Evolutionary conservation across 2,329 filamentous ascomycete genomes (phyloP).

Genomic region (Ascochyta viciae-villosae): DNA sequence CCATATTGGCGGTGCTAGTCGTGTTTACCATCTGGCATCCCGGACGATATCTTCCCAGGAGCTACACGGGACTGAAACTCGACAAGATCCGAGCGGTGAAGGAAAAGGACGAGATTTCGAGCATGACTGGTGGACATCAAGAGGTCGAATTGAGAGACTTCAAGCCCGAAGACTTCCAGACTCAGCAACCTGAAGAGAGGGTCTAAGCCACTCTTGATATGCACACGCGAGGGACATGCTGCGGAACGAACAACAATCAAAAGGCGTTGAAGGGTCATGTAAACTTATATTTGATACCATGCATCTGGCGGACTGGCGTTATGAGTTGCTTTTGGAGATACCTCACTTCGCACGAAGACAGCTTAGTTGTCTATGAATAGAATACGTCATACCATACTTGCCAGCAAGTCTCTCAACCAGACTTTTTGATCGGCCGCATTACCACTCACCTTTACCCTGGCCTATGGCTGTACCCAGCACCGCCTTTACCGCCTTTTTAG

Average conservation of each 20-base stretch:
- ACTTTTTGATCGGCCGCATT: no score
- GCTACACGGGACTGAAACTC: constrained; percentile 38
- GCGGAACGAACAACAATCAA: not conserved
- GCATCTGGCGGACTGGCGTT: constrained; percentile 16
- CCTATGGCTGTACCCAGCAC: no score
- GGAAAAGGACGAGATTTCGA: constrained; percentile 44
- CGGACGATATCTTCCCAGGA: constrained; percentile 40
- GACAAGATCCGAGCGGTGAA: constrained; percentile 40
- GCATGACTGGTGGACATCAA: constrained; percentile 13
- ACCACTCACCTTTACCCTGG: not conserved
- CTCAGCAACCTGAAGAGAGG: constrained; percentile 1
- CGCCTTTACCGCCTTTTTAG: not conserved
- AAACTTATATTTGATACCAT: constrained; percentile 4
- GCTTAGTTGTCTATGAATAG: no score
- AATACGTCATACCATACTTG: no score
- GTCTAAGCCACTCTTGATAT: not conserved
- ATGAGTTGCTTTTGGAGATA: not conserved
- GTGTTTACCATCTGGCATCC: constrained; percentile 61
- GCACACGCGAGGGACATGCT: not conserved
- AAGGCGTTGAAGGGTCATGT: not conserved
- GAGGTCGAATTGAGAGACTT: constrained; percentile 28
- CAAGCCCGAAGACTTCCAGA: constrained; percentile 35
- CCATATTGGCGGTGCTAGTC: constrained; percentile 57
- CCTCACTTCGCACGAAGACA: not conserved
- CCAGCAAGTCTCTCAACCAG: no score